Evolutionary conservation across 2,329 filamentous ascomycete genomes (phyloP).

Genomic region (Dendrostoma leiphaemia): DNA sequence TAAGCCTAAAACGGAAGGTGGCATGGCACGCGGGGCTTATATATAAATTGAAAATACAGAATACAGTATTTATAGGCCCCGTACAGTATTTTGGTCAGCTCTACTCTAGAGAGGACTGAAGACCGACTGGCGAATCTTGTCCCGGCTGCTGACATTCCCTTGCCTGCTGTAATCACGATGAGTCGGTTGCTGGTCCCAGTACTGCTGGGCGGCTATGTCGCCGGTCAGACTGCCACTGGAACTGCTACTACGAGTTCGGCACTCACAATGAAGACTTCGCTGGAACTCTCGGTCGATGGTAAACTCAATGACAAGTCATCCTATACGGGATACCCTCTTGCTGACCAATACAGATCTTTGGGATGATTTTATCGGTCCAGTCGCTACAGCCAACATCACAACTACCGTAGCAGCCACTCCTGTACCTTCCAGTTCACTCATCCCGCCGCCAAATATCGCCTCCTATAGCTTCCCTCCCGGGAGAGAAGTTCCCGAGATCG

Average conservation of each 20-base stretch:
- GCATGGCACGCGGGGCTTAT: too few relatives aligned
- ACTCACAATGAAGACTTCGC: conserved; percentile 2
- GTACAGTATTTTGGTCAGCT: too few relatives aligned
- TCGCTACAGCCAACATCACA: conserved; percentile 9
- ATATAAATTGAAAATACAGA: too few relatives aligned
- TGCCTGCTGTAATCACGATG: neutral
- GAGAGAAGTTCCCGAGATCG: conserved; percentile 2
- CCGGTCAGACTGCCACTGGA: neutral
- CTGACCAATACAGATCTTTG: conserved; percentile 6
- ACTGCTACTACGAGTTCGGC: neutral
- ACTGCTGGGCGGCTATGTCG: conserved; percentile 7
- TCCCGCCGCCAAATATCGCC: conserved; percentile 26
- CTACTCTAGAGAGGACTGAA: too few relatives aligned
- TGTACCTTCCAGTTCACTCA: conserved; percentile 6
- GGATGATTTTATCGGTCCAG: conserved; percentile 7
- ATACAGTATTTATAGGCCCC: too few relatives aligned
- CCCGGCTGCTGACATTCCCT: neutral
- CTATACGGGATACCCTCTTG: too few relatives aligned
- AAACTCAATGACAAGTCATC: neutral
- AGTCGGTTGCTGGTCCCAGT: neutral
- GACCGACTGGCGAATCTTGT: too few relatives aligned
- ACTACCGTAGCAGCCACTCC: conserved; percentile 5
- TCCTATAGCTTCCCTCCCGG: conserved; percentile 32
- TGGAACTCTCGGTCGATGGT: conserved; percentile 7
- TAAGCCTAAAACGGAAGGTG: too few relatives aligned